Evolutionary conservation across 441 rosid species (phyloP), one percentile per base, ranked within the genome.

Genomic region (Populus trichocarpa): DNA sequence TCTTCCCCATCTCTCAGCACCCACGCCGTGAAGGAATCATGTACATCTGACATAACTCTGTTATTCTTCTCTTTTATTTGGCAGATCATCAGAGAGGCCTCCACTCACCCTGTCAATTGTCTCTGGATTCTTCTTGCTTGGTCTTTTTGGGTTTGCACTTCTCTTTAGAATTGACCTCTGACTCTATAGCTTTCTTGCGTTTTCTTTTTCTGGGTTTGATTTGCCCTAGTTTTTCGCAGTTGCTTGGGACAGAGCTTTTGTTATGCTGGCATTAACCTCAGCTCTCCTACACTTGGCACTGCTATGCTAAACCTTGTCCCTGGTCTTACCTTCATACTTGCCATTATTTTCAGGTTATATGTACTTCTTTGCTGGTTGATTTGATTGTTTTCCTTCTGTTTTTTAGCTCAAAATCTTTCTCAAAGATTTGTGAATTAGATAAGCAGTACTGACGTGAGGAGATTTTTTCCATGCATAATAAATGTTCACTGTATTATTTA

Each of bases 261-360:
- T 36, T 74, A 50, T 70, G 70, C 72, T 4, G 89, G 91, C 57
- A 68, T 88, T 63, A 73, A 81, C 38, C 84, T 77, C 69, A 82
- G 89, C 77, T 85, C 89, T 68, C 89, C 87, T 0, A 82, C 85
- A 26, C 71, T 88, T 64, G 81, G 81, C 22, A 79, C 91, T 10
- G 85, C 86, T 67, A 77, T 88, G 67, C n/a, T 18, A 68, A 79
- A 86, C 76, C 85, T 88, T 65, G 38, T 69, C 69, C 91, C 88
- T 8, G 87, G 85, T 71, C 81, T 84, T 65, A 88, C 90, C 35
- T 88, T 88, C 85, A 40, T 85, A 30, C 85, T 87, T 28, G 89
- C 91, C 59, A 64, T 85, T 16, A 36, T 88, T 36, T 88, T 76
- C 78, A 78, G 90, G 91, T 87, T 28, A 64, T 40, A 22, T 10